These are phyloP conservation scores for Eustoma russellianum DNA, from an alignment of 257 asterid species.

Conservation along the genomic window DNA sequence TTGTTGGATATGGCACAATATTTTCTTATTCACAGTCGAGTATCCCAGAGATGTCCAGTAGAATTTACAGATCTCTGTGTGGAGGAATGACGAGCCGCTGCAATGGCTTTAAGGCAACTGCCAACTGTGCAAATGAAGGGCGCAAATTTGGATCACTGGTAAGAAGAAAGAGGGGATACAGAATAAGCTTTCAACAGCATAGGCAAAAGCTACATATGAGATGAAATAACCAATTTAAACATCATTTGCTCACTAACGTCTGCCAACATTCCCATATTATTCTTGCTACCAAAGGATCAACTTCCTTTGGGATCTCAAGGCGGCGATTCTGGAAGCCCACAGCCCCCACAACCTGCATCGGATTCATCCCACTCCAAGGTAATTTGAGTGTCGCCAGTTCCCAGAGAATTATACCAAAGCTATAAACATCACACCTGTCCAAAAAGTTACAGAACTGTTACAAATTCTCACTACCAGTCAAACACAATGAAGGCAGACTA, in stretches of 20 bases:
- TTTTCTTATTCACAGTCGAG: conserved; percentile 5
- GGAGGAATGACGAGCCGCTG: conserved; percentile 71
- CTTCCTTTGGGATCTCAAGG: conserved; percentile 92
- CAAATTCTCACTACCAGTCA: too few relatives aligned
- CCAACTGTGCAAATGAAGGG: conserved; percentile 84
- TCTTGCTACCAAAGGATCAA: conserved; percentile 88
- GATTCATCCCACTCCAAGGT: conserved; percentile 99
- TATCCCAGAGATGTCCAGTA: conserved; percentile 21
- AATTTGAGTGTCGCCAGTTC: conserved; percentile 88
- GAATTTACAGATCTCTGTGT: conserved; percentile 52
- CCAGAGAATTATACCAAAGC: conserved; percentile 97
- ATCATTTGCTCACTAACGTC: conserved; percentile 35
- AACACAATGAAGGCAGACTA: too few relatives aligned
- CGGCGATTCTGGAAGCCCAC: conserved; percentile 97
- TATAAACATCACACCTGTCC: conserved; percentile 91
- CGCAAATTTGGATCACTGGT: conserved; percentile 88
- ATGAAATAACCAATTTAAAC: neutral
- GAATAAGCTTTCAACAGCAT: neutral
- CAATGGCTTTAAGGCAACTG: conserved; percentile 80
- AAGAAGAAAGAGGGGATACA: conserved; percentile 5
- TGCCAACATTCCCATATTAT: conserved; percentile 99
- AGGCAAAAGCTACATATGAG: conserved; percentile 2
- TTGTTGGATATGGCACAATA: neutral
- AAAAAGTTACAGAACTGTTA: conserved; percentile 2
- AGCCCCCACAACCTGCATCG: conserved; percentile 99